Conservation (phyloP, 306 rosid species). For the Vigna trinervia region DNA sequence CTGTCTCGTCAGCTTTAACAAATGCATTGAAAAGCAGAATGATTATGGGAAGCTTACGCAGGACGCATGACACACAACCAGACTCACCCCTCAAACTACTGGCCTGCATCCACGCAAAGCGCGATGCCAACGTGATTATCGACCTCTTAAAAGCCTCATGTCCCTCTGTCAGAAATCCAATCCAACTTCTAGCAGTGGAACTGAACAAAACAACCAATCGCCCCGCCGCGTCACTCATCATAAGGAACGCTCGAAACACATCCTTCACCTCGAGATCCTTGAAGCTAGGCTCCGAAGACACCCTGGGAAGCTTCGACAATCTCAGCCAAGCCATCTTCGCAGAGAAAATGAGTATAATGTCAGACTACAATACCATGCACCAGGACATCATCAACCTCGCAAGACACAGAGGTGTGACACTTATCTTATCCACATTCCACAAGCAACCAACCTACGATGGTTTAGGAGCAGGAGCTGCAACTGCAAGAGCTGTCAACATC, state of each 20-base stretch:
- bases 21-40: background rate
- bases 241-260: conserved; percentile 42
- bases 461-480: conserved; percentile 46
- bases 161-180: conserved; percentile 49
- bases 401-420: conserved; percentile 28
- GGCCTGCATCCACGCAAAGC: conserved; percentile 52
- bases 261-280: background rate
- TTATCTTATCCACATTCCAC: conserved; percentile 43
- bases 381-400: conserved; percentile 46
- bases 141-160: conserved; percentile 45
- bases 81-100: conserved; percentile 46
- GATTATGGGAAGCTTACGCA: background rate
- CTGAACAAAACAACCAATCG: conserved; percentile 44
- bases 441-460: conserved; percentile 54
- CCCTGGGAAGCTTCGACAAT: conserved; percentile 47
- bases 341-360: conserved; percentile 47
- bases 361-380: conserved; percentile 51
- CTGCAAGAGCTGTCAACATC: conserved; percentile 52
- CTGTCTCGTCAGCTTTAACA: conserved; percentile 4
- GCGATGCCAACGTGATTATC: conserved; percentile 39
- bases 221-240: conserved; percentile 45
- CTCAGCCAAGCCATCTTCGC: conserved; percentile 52
- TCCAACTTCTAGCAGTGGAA: conserved; percentile 49
- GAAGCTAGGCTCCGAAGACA: conserved; percentile 1
- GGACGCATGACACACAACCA: conserved; percentile 37